Base-by-base conservation (phyloP, 2,329 filamentous ascomycete genomes). In the Davidsoniella australis region DNA sequence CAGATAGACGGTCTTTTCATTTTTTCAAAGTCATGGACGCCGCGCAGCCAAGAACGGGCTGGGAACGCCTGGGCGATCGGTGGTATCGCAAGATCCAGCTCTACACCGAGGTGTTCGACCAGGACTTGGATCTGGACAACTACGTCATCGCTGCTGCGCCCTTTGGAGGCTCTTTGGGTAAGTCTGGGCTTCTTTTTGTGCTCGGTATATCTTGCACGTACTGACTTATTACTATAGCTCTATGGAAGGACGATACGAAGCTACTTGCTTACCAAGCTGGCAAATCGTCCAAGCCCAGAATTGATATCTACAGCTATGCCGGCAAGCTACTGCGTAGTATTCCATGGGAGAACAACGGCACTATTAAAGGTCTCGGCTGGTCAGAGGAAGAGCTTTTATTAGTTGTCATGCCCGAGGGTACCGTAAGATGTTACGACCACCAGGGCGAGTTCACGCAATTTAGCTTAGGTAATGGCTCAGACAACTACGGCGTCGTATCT, bases 11-110 rank as follows among this genome's bases (percentile, higher is more conserved):
- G 33, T 18, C 10, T 37, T 33, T 41, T 37, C 40, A 12, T 26
- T 39, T 16, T 20, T 45, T 16, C 37, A 16, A 17, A 26, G n/a
- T 55, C 45, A 78, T 78, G 75, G 75, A 77, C 58, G 65, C 67
- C 55, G 66, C 72, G 60, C 72, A 75, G 64, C 73, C 88, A 60
- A 85, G 85, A 58, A 83, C 85, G 59, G 85, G 89, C 64, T 98
- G 91, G 91, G 87, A 94, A 70, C 83, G 78, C 65, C 78, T 96
- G 56, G 91, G 86, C 61, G 84, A 93, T 65, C 82, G 78, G 60
- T 96, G 93, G 72, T 98, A 96, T 69, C 85, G 89, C 63, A 95
- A 94, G 69, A 80, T 85, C 51, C 84, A 89, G 65, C 77, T 94
- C 54, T 98, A 96, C 70, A 88, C 87, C 54, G 83, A 80, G 56